These are phyloP conservation scores for Fusarium nodosum DNA, from an alignment of 2,329 filamentous ascomycete species.

Conservation along the genomic window DNA sequence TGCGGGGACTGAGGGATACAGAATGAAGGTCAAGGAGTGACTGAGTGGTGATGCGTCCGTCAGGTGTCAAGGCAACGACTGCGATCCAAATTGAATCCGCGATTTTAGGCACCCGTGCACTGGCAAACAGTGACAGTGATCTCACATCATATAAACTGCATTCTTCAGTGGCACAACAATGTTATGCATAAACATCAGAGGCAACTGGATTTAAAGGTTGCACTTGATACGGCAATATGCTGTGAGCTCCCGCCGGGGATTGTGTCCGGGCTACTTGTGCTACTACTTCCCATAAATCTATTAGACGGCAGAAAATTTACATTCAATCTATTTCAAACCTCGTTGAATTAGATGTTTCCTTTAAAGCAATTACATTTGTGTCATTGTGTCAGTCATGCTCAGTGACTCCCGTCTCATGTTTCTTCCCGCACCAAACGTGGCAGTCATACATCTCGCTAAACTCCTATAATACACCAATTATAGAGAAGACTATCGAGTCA, in stretches of 20 bases:
- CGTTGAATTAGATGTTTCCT: no score
- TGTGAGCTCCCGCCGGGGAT: neutral
- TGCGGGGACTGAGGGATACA: neutral
- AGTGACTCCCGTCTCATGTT: neutral
- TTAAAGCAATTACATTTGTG: no score
- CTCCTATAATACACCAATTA: no score
- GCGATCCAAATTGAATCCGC: neutral
- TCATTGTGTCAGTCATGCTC: neutral
- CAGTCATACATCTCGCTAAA: no score
- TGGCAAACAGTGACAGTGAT: neutral
- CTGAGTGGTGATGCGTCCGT: neutral
- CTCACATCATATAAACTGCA: no score
- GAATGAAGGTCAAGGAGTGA: neutral
- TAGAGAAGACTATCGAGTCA: no score
- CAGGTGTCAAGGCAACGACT: neutral
- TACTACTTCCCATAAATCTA: neutral
- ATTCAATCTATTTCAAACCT: neutral
- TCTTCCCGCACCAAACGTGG: neutral
- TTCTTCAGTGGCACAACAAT: neutral
- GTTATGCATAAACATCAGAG: neutral
- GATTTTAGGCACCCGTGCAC: neutral
- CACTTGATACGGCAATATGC: neutral
- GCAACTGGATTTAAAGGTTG: accelerated
- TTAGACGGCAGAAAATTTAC: neutral
- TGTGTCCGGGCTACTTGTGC: neutral